phyloP scores from a whole-genome alignment of 2,329 filamentous ascomycete genomes.

The Talaromyces rugulosus region DNA sequence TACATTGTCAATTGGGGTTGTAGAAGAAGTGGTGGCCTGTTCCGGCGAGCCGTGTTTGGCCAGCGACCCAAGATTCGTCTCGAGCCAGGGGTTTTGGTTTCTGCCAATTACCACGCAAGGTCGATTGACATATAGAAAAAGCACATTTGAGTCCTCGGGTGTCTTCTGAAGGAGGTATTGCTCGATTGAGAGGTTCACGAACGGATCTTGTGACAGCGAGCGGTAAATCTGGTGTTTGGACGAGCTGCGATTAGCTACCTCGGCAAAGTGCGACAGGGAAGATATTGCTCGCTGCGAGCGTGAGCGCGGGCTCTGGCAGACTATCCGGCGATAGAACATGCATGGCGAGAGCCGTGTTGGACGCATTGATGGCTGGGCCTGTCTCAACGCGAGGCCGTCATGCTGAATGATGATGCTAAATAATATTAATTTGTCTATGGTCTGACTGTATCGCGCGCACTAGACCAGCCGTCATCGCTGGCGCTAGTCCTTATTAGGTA shows the following conservation, averaged over 20 bases:
- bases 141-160: conserved; percentile 65
- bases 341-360: conserved; percentile 18
- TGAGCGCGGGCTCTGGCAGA: neutral
- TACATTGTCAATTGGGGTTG: conserved; percentile 32
- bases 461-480: neutral
- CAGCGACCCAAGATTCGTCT: conserved; percentile 70
- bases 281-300: conserved; percentile 7
- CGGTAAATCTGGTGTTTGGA: conserved; percentile 61
- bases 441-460: neutral
- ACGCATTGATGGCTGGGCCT: conserved; percentile 24
- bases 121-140: conserved; percentile 84
- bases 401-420: neutral
- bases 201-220: conserved; percentile 68
- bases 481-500: neutral
- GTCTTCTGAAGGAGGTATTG: conserved; percentile 79
- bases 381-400: conserved; percentile 1
- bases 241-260: conserved; percentile 29
- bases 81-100: conserved; percentile 97
- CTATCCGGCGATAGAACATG: neutral
- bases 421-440: no score
- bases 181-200: conserved; percentile 89
- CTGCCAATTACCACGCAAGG: conserved; percentile 88
- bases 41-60: conserved; percentile 29
- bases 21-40: conserved; percentile 10
- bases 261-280: conserved; percentile 29